A percentile compares a stretch with the other conserved stretches of the same genome.
phyloP scores from a whole-genome alignment of 2,329 filamentous ascomycete species.

The Neofusicoccum sp. region DNA sequence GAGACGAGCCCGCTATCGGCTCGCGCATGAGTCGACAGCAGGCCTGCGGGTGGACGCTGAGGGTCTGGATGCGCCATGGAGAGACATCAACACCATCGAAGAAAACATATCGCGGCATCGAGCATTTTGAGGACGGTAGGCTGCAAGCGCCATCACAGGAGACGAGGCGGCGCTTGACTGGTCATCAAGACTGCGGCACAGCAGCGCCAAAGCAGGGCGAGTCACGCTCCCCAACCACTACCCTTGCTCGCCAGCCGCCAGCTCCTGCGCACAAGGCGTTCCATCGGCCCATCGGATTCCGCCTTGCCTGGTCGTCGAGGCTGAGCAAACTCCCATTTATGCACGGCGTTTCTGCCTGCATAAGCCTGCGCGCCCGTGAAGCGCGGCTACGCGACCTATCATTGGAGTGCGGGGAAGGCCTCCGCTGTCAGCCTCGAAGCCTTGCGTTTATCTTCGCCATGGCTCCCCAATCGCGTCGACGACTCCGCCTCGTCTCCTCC shows the following conservation, averaged over 20 bases:
- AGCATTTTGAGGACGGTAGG: neutral
- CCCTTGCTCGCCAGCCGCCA: no score
- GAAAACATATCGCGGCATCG: no score
- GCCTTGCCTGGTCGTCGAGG: neutral
- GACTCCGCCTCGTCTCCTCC: no score
- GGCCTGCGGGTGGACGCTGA: neutral
- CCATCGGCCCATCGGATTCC: no score
- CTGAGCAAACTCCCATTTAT: neutral
- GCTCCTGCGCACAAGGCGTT: no score
- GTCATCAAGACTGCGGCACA: neutral
- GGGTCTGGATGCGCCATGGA: neutral
- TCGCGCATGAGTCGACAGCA: neutral
- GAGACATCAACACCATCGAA: neutral
- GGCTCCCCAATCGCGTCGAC: neutral
- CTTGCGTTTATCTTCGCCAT: neutral
- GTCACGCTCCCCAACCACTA: neutral
- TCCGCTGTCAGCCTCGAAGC: neutral
- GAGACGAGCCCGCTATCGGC: neutral
- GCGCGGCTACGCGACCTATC: no score
- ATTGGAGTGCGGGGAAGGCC: neutral
- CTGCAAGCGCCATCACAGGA: neutral
- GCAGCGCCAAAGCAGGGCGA: neutral
- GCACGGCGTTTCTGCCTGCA: neutral
- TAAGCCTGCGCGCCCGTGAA: neutral
- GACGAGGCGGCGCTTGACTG: neutral